Evolutionary conservation across 805 yeast genomes (phyloP).

Genomic region (Candida montana): DNA sequence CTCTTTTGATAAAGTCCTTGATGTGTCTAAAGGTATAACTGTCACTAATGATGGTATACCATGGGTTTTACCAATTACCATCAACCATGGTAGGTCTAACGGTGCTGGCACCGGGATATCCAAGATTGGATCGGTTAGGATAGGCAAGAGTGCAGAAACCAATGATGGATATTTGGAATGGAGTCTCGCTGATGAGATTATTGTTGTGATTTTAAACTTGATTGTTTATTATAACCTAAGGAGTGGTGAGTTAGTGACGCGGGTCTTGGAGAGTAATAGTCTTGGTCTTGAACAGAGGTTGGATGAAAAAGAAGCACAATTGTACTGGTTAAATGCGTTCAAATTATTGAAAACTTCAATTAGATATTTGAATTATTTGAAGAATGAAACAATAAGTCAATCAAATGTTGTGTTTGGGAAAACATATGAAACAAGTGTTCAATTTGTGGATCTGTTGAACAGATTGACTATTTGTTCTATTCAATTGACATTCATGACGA

Average conservation of each 20-base stretch:
- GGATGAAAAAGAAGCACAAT: slow-evolving; percentile 3
- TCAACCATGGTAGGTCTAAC: no score
- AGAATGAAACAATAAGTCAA: background rate
- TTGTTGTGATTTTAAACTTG: slow-evolving; percentile 12
- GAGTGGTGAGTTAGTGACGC: slow-evolving; percentile 11
- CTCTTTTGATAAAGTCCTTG: background rate
- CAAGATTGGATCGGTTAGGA: background rate
- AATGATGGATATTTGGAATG: slow-evolving; percentile 6
- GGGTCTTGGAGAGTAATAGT: background rate
- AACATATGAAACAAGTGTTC: slow-evolving; percentile 10
- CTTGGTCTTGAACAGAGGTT: background rate
- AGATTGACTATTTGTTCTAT: slow-evolving; percentile 18
- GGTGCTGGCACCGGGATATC: no score
- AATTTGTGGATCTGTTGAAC: slow-evolving; percentile 9
- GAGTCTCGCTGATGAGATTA: slow-evolving; percentile 18
- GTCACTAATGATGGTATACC: slow-evolving; percentile 9
- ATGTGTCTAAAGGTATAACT: background rate
- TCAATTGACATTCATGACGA: slow-evolving; percentile 28
- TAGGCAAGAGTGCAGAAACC: background rate
- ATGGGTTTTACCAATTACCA: slow-evolving; percentile 13
- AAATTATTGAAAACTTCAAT: slow-evolving; percentile 19
- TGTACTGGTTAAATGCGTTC: slow-evolving; percentile 15
- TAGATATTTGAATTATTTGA: slow-evolving; percentile 13
- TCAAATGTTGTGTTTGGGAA: background rate
- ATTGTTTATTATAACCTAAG: slow-evolving; percentile 10